Conservation (phyloP, 805 yeast species). For the Monosporozyma aquatica region DNA sequence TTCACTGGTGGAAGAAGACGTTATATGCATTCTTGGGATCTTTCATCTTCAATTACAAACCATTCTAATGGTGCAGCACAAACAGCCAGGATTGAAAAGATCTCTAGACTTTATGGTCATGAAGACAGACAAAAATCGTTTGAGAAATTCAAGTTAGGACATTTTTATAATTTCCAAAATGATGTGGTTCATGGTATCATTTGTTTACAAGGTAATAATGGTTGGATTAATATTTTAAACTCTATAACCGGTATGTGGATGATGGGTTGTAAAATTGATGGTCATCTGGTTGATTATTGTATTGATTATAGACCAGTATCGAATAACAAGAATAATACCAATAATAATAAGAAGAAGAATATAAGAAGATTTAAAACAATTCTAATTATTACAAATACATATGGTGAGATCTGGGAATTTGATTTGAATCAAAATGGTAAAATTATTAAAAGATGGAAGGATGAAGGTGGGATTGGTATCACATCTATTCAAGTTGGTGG, state of each 20-base stretch:
- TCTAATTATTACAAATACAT: conserved; percentile 55
- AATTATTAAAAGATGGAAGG: conserved; percentile 66
- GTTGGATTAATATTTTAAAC: conserved; percentile 80
- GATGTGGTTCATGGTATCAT: conserved; percentile 48
- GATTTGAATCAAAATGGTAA: conserved; percentile 39
- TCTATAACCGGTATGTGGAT: conserved; percentile 80
- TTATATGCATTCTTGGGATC: conserved; percentile 88
- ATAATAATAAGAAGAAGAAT: conserved; percentile 1
- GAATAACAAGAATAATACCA: conserved; percentile 6
- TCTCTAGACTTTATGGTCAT: conserved; percentile 86
- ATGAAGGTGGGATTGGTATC: conserved; percentile 76
- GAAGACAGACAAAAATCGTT: conserved; percentile 76
- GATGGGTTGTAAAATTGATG: conserved; percentile 82
- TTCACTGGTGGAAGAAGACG: conserved; percentile 87
- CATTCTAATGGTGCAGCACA: conserved; percentile 9
- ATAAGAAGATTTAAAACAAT: conserved; percentile 22
- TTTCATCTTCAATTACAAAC: conserved; percentile 42
- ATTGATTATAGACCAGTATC: conserved; percentile 28
- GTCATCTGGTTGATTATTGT: conserved; percentile 66
- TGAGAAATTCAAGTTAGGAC: conserved; percentile 75
- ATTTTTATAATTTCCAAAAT: conserved; percentile 18
- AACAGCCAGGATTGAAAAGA: conserved; percentile 55
- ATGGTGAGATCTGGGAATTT: conserved; percentile 90
- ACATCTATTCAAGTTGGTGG: conserved; percentile 73
- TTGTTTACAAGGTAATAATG: conserved; percentile 74